Conservation (phyloP, 768 basidiomycete species). For the Suillus lakei region DNA sequence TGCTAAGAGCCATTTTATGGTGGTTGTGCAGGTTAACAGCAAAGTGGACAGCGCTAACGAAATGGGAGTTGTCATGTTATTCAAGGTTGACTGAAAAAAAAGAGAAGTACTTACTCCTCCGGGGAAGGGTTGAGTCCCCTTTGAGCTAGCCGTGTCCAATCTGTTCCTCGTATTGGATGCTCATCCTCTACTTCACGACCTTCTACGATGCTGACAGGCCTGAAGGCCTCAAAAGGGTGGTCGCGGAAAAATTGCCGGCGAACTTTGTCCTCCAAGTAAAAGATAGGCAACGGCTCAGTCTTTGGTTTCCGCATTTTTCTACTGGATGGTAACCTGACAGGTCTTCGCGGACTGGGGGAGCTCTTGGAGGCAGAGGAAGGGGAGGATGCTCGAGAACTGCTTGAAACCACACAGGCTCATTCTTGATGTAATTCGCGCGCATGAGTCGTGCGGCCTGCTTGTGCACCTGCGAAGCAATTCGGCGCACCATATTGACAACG, state of each 20-base stretch:
- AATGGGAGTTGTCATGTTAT: slow-evolving; percentile 17
- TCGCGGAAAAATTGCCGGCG: slow-evolving; percentile 93
- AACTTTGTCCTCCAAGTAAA: slow-evolving; percentile 84
- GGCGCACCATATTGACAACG: slow-evolving; percentile 61
- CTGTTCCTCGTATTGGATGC: slow-evolving; percentile 58
- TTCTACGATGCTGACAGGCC: slow-evolving; percentile 80
- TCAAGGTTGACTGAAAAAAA: slow-evolving; percentile 1
- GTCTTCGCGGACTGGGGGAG: slow-evolving; percentile 58
- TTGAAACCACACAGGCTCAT: slow-evolving; percentile 81
- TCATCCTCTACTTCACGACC: slow-evolving; percentile 57
- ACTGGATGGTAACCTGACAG: slow-evolving; percentile 38
- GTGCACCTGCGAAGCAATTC: slow-evolving; percentile 88
- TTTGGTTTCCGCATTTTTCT: slow-evolving; percentile 40
- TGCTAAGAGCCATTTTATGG: slow-evolving; percentile 66
- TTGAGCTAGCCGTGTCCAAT: slow-evolving; percentile 84
- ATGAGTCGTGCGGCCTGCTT: slow-evolving; percentile 84
- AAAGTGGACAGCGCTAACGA: slow-evolving; percentile 76
- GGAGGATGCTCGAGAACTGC: slow-evolving; percentile 91
- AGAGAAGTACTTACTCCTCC: slow-evolving; percentile 80
- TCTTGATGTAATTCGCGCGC: slow-evolving; percentile 61
- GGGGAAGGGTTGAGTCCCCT: slow-evolving; percentile 80
- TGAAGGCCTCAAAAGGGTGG: slow-evolving; percentile 95
- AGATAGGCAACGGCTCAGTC: slow-evolving; percentile 60
- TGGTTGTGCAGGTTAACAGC: slow-evolving; percentile 75
- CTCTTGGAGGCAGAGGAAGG: slow-evolving; percentile 79